These are phyloP conservation scores for Mrakia hoshinonis DNA, from an alignment of 768 basidiomycete genomes.

Conservation along the genomic window DNA sequence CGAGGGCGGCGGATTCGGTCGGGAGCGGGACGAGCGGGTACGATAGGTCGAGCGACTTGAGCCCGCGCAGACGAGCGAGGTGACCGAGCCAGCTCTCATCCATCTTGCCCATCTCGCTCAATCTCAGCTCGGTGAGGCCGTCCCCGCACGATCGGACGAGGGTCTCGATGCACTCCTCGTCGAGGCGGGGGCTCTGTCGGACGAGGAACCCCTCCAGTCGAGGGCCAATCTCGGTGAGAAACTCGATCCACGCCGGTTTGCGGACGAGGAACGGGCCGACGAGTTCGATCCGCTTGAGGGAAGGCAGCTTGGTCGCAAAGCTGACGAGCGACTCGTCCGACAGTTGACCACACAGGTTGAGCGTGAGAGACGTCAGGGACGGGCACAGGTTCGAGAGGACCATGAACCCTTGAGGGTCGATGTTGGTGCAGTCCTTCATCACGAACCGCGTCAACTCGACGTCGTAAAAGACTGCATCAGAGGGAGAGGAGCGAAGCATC, in stretches of 20 bases:
- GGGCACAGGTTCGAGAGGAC: slow-evolving; percentile 74
- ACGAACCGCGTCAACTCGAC: slow-evolving; percentile 56
- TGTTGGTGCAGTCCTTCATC: slow-evolving; percentile 80
- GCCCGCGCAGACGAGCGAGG: not conserved
- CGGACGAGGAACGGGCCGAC: slow-evolving; percentile 82
- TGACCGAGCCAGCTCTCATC: slow-evolving; percentile 7
- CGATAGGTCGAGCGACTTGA: slow-evolving; percentile 10
- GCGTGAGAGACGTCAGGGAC: slow-evolving; percentile 64
- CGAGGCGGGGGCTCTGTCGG: slow-evolving; percentile 38
- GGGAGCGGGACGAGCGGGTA: slow-evolving; percentile 43
- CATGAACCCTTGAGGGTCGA: slow-evolving; percentile 58
- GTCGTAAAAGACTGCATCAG: slow-evolving; percentile 60
- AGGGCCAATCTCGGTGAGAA: slow-evolving; percentile 57
- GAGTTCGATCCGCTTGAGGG: slow-evolving; percentile 64
- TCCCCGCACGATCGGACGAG: slow-evolving; percentile 49
- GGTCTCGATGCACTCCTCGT: slow-evolving; percentile 7
- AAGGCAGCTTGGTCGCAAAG: slow-evolving; percentile 57
- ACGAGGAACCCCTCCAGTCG: slow-evolving; percentile 64
- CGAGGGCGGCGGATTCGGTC: not conserved
- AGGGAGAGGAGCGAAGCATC: not conserved
- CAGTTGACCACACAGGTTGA: slow-evolving; percentile 80
- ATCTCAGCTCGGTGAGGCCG: slow-evolving; percentile 60
- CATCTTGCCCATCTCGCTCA: slow-evolving; percentile 63
- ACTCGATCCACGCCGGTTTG: slow-evolving; percentile 59
- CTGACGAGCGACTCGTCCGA: slow-evolving; percentile 42